Evolutionary conservation across 1,284 basidiomycete species (phyloP).

Genomic region (Kalmanozyma brasiliensis): DNA sequence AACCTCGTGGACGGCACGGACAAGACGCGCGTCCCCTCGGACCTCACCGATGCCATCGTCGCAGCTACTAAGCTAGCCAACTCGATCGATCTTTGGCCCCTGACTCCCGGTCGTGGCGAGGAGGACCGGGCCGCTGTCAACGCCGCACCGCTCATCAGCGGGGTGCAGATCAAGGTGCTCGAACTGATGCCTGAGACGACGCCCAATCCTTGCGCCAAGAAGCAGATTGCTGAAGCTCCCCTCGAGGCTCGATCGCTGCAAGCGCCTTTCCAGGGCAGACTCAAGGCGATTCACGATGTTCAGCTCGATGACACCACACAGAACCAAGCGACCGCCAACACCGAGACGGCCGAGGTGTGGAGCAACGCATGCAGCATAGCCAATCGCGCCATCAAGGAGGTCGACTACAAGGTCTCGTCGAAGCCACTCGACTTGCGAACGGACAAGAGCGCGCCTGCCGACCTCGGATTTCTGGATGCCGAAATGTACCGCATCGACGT

Average conservation of each 20-base stretch:
- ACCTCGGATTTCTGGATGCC: conserved; percentile 37
- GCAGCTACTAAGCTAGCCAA: conserved; percentile 39
- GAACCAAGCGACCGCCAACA: not conserved
- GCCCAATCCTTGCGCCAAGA: conserved; percentile 24
- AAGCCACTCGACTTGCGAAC: conserved; percentile 17
- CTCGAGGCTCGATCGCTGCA: conserved; percentile 7
- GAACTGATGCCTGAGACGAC: conserved; percentile 30
- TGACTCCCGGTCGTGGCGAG: conserved; percentile 72
- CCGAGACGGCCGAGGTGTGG: conserved; percentile 3
- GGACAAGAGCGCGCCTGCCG: conserved; percentile 21
- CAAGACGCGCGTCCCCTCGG: conserved; percentile 54
- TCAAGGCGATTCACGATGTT: not conserved
- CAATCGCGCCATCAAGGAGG: conserved; percentile 13
- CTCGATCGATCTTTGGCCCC: conserved; percentile 71
- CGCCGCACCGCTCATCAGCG: conserved; percentile 51
- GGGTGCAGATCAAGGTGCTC: conserved; percentile 39
- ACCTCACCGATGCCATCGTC: conserved; percentile 73
- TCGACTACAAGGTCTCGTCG: conserved; percentile 18
- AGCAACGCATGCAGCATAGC: conserved; percentile 31
- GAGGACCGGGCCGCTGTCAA: conserved; percentile 68
- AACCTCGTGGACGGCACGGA: conserved; percentile 67
- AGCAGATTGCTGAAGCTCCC: not conserved
- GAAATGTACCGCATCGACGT: conserved; percentile 78
- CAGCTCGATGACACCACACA: conserved; percentile 1
- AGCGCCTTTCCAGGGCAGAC: conserved; percentile 15